phyloP scores from a whole-genome alignment of 1,139 yeast species.

The Yarrowia galli region DNA sequence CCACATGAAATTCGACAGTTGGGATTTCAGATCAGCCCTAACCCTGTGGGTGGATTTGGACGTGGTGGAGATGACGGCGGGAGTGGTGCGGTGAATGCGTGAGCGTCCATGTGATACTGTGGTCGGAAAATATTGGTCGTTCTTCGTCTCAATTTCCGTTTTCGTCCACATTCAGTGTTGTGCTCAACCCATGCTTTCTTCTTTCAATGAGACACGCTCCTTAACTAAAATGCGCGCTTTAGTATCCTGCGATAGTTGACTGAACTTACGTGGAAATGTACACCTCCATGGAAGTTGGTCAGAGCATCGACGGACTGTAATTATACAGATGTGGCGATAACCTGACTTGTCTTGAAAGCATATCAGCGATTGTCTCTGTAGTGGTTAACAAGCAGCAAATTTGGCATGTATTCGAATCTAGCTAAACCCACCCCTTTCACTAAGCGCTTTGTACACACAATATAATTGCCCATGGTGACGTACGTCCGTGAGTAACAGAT shows the following conservation, averaged over 20 bases:
- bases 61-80: background rate
- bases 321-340: background rate
- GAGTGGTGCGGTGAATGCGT: background rate
- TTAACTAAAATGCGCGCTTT: background rate
- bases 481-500: background rate
- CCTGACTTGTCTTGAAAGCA: background rate
- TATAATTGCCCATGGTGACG: constrained; percentile 1
- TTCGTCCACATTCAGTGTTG: no score
- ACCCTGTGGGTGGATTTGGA: background rate
- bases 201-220: background rate
- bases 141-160: no score
- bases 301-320: no score
- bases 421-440: background rate
- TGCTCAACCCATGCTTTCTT: no score
- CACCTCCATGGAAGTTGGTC: background rate
- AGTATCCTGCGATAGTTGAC: background rate
- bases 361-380: background rate
- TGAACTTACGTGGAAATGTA: background rate
- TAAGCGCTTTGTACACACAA: background rate
- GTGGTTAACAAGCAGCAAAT: background rate
- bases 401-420: background rate
- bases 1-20: background rate
- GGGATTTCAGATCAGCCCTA: constrained; percentile 31
- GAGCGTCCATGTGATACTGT: no score
- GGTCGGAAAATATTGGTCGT: no score